Base-by-base conservation (phyloP, 2,329 filamentous ascomycete genomes). In the Neonectria hederae region DNA sequence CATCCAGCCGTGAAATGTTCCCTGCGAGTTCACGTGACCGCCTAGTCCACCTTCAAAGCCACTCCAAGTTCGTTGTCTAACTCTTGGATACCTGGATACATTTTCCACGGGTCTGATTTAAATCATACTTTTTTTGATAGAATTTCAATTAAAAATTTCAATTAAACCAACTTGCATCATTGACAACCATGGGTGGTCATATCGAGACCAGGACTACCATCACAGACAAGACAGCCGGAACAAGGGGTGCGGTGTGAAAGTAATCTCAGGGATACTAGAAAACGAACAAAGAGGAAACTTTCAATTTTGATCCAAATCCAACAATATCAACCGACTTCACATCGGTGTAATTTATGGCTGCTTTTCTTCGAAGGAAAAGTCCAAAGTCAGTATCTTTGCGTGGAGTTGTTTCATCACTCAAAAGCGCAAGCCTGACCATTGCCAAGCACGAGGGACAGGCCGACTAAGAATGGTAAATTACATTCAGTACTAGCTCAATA, bases 21-120 rank as follows among this genome's bases (percentile, higher is more conserved):
- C 48, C 52, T 62, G 42, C 53, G 49, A 11, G 26, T 72, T 38
- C 70, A 72, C 70, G 70, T 72, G 70, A 72, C 49, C 13, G 2
- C 19, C 6, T 14, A 48, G 48, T 57, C 40, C 7, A 56, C 26
- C 40, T 48, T 26, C 5, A 19, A 19, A 32, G 13, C 28, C 17
- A 32, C 48, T 14, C 11, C 48, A 21, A 22, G n/a, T 21, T 32
- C 6, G 28, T 3, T 6, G 24, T 21, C 26, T 30, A 8, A 42
- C 38, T 21, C 10, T 10, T 21, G n/a, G 0, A 7, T n/a, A 38
- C 35, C 26, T 3, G n/a, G 14, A 3, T 28, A 8, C 9, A 10
- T 21, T 4, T 4, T 19, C 17, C n/a, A 14, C 4, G 2, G 11
- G 21, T 51, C 26, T 49, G 21, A 28, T 5, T 19, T 19, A 2